Base-by-base conservation (phyloP, 2,329 filamentous ascomycete genomes). In the Neopestalotiopsis sp. region DNA sequence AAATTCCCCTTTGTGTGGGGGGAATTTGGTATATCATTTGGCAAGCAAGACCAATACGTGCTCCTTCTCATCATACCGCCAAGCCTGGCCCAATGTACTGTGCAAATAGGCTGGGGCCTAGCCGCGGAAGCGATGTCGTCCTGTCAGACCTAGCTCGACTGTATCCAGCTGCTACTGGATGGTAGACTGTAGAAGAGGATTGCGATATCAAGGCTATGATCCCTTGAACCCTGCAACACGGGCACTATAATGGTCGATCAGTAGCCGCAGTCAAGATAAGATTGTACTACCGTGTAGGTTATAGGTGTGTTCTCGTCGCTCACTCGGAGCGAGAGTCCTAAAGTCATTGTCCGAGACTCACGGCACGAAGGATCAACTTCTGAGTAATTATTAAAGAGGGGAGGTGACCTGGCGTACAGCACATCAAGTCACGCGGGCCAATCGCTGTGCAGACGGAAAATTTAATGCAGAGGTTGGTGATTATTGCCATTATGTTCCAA, bases 381-480 rank as follows among this genome's bases (percentile, higher is more conserved):
- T 53, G 45, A 24, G 45, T 17, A 20, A 53, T 20, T 53, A 53
- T 53, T 20, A 17, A 28, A 53, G 45, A 53, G 45, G 45, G 45
- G 45, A 9, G n/a, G 34, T 53, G 45, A 53, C 45, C 45, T 53
- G 45, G 17, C n/a, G 45, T 53, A 53, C 45, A 53, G 45, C 45
- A n/a, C 45, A 53, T 53, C 45, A 17, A 53, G 45, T 53, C 17
- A 20, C n/a, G 17, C 45, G 45, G 45, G 7, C 45, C 45, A 53
- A 53, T 53, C 45, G n/a, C 45, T 53, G 45, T 10, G n/a, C n/a
- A 53, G 45, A 53, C 3, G 45, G 9, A 53, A 53, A 53, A 53
- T 53, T 53, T 53, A 53, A 53, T 53, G 45, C 34, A 53, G 45
- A 53, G 45, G 45, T 53, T 53, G 45, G 45, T 17, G n/a, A n/a